Base-by-base conservation (phyloP, 2,329 filamentous ascomycete species). In the Colletotrichum theobromicola region DNA sequence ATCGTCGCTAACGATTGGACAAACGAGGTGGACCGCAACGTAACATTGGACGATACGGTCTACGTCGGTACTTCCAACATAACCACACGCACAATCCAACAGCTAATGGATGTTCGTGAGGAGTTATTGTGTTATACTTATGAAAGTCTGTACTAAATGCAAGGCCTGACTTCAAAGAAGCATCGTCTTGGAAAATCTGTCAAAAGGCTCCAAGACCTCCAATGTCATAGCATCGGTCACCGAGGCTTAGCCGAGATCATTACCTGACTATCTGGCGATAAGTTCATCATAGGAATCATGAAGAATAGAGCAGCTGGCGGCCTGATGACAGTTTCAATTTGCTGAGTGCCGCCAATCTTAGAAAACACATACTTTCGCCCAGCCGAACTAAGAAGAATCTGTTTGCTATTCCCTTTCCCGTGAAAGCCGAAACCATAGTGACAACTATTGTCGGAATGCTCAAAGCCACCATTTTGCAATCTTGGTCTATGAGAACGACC, bases 311-410 rank as follows among this genome's bases (percentile, higher is more conserved):
- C n/a, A 21, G 42, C 37, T 46, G 18, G 8, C 18, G 37, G 37
- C 8, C 18, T 3, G 8, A 18, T 0, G 2, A 5, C 4, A 5
- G 0, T 2, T n/a, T n/a, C 2, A 46, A 5, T n/a, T 46, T 46
- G 18, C 9, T 46, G 37, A 46, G 5, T 7, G 9, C 37, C 10
- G 37, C 9, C 9, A n/a, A 12, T 3, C 18, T n/a, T 6, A 46
- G 9, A 4, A n/a, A 46, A 46, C n/a, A 9, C 0, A 46, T 4
- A n/a, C 9, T 12, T 12, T 3, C 37, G 12, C 5, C 9, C 9
- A 46, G 37, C 5, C 9, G 3, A n/a, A n/a, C 12, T 1, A 21
- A 46, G 1, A 21, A 46, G 3, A 46, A 3, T 12, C 6, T 21
- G 0, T 7, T 21, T 21, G 9, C 18, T 2, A 46, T 12, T 9